These are phyloP conservation scores for Knoxia roxburghii DNA, from an alignment of 257 asterid species.

Conservation along the genomic window DNA sequence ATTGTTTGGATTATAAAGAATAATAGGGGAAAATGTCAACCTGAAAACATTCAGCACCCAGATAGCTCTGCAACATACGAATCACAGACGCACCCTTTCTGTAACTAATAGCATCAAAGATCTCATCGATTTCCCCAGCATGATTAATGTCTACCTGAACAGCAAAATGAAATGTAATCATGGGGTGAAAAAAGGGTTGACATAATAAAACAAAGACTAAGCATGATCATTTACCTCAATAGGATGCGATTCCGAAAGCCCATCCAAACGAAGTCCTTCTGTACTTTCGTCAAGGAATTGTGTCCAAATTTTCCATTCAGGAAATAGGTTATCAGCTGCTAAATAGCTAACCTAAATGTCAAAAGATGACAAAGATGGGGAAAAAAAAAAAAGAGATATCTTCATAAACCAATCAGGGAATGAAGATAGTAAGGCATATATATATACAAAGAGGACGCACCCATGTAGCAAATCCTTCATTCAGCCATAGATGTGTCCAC, in stretches of 20 bases:
- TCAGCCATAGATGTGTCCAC: slow-evolving; percentile 99
- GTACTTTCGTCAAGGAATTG: slow-evolving; percentile 85
- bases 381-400: slow-evolving; percentile 13
- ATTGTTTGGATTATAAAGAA: not conserved
- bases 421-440: slow-evolving; percentile 15
- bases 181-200: not conserved
- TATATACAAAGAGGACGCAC: slow-evolving; percentile 32
- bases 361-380: slow-evolving; percentile 1
- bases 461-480: slow-evolving; percentile 98
- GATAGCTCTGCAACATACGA: slow-evolving; percentile 92
- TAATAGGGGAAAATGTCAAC: slow-evolving; percentile 27
- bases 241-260: slow-evolving; percentile 89
- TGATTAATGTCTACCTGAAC: slow-evolving; percentile 83
- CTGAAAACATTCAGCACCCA: slow-evolving; percentile 88
- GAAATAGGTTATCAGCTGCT: slow-evolving; percentile 83
- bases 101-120: slow-evolving; percentile 92
- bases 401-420: slow-evolving; percentile 5
- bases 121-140: slow-evolving; percentile 89
- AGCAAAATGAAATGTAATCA: slow-evolving; percentile 2
- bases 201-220: not conserved
- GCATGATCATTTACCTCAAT: slow-evolving; percentile 53
- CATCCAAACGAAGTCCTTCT: slow-evolving; percentile 88
- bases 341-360: slow-evolving; percentile 78
- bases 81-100: slow-evolving; percentile 96
- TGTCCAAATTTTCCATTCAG: slow-evolving; percentile 94